Base-by-base conservation (phyloP, 2,329 filamentous ascomycete species). In the Aureobasidium pullulans region DNA sequence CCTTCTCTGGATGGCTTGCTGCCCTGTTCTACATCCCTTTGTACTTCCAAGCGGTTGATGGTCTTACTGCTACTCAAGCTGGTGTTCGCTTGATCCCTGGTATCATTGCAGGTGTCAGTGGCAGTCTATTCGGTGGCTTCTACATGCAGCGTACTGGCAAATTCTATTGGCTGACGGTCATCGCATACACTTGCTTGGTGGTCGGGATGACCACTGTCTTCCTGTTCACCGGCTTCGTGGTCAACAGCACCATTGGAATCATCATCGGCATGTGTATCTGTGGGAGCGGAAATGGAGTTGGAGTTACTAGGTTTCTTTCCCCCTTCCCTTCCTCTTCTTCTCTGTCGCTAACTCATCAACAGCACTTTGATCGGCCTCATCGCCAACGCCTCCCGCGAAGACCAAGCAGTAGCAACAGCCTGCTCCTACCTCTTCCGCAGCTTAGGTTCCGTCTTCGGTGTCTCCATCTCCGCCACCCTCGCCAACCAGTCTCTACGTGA, bases 361-460 rank as follows among this genome's bases (percentile, higher is more conserved):
- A 23, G 23, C 28, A 7, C n/a, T 44, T 6, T 9, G 2, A 13
- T 16, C 39, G 13, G 39, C 6, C n/a, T 36, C 1, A 40, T 92
- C 63, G 84, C 88, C 34, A 90, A 90, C 67, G 82, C 86, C 0
- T 75, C 81, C 1, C 76, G 78, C 3, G 78, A 83, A 44, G 88
- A 92, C 64, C 84, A 88, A 62, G 88, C 89, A 1, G 82, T 92
- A 1, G 87, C 85, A 4, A 88, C 89, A 15, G 89, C 89, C 7
- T 57, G 54, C 70, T 88, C 85, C 19, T 93, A 93, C 72, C 82
- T 93, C 28, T 93, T 93, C 77, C 84, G 89, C 40, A 87, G 86
- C 1, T 77, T 92, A 0, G 89, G 84, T 10, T 81, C 79, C 15
- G 82, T 84, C 9, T 79, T 84, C 40, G 82, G 88, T 10, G 78